Base-by-base conservation (phyloP, 192 early-diverging fungal species). In the Geosiphon pyriformis region DNA sequence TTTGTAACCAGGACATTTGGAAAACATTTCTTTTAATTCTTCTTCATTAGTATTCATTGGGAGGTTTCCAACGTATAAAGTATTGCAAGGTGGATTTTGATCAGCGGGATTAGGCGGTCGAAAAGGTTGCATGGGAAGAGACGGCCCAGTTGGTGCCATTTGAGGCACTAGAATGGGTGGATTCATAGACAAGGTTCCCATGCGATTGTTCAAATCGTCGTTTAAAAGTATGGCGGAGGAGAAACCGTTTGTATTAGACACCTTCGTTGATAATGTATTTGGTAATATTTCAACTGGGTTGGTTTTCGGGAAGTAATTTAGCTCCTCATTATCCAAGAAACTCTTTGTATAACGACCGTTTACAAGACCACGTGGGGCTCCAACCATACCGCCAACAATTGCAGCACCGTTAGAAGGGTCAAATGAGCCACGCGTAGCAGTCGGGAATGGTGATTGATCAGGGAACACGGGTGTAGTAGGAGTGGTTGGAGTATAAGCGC, bases 1-100 rank as follows among this genome's bases (percentile, higher is more conserved):
- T 63, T 91, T 90, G 86, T 90, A 98, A 1, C 96, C 96, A 8
- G 81, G 76, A 59, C 92, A 89, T n/a, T 76, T 68, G 4, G 78
- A 78, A 78, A 98, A 98, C 32, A 96, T 51, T 54, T 80, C 78
- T 26, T 88, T 82, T 58, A 98, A 82, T 77, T 98, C 96, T 15
- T 94, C 92, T 75, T 96, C 94, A 26, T 77, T 84, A 22, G 94
- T 90, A 67, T 92, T 86, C 59, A 83, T 80, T 12, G 96, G 92
- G 29, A 98, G 77, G 74, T 98, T 98, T 30, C 96, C 96, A 27
- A 98, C 94, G 69, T 98, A 98, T n/a, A 98, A 79, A 3, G 96
- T 98, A 74, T 98, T 98, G 82, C 96, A 98, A 1, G 96, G 96
- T 42, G 94, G 96, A 73, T 98, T 98, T 75, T 96, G 94, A 77